Evolutionary conservation across 495 filamentous ascomycete species (phyloP), one percentile per base, ranked within the genome.

Genomic region (Podospora pseudoanserina): DNA sequence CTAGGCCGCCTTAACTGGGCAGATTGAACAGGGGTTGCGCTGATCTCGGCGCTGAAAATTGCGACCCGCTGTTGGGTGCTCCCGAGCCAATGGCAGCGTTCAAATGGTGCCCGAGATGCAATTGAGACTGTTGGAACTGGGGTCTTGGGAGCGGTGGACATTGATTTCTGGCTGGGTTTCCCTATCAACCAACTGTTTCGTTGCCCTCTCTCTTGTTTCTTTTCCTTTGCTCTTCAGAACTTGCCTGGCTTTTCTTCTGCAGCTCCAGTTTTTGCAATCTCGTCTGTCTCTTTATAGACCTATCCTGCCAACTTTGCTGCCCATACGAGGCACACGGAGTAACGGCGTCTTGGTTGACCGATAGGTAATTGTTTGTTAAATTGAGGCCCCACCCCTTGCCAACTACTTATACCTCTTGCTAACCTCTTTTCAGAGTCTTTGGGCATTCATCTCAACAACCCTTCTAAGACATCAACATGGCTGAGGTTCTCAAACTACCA

Each of bases 401-500:
- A 7, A 20, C n/a, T 19, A 26, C 23, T 20, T 58, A 58, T 20
- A 58, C 55, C n/a, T 15, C 55, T 19, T 58, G 55, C 55, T 58
- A 18, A 58, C 55, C n/a, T 26, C 55, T 49, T 49, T 49, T 49
- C 39, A 49, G 39, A 6, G 39, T 0, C 15, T 16, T 49, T 49
- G 39, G 9, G 39, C 39, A 49, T 9, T 16, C 39, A 49, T 11
- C 39, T 49, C 13, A 49, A 49, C 39, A 49, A 58, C 23, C 55
- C 23, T 18, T 58, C 55, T 26, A 70, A 82, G 81, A 76, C 86
- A 77, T 69, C 73, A 53, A 55, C 69, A 5, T 79, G 78, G 0
- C 74, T 49, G 39, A 49, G 13, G 39, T 87, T 34, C 81, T 90
- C 64, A 90, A 88, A 76, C 88, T 87, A 53, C 95, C 93, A 56